Conservation (phyloP, 139 green algal genomes). For the Chlorella sp. region DNA sequence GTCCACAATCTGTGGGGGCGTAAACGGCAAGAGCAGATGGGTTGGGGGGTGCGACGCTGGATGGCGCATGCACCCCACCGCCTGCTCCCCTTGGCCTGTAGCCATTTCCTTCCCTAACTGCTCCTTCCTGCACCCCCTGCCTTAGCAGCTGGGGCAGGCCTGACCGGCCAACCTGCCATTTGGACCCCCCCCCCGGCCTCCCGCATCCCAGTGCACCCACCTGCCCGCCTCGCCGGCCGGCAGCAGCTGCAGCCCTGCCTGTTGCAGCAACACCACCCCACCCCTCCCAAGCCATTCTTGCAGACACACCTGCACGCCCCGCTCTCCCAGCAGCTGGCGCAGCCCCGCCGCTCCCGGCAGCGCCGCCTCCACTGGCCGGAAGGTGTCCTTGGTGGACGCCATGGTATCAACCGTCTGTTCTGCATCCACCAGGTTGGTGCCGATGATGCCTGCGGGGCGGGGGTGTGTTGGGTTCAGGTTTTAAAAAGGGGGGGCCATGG, state of each 20-base stretch:
- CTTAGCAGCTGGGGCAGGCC: neutral
- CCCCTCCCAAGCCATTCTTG: too few species aligned
- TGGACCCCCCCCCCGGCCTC: too few species aligned
- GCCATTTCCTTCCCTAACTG: neutral
- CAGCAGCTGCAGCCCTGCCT: neutral
- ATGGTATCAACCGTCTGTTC: constrained; percentile 80
- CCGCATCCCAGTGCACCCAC: too few species aligned
- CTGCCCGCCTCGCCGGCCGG: too few species aligned
- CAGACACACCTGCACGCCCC: constrained; percentile 32
- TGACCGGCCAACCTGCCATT: too few species aligned
- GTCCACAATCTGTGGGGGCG: constrained; percentile 3
- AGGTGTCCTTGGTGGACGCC: constrained; percentile 5
- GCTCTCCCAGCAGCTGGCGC: constrained; percentile 47
- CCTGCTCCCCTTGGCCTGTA: too few species aligned
- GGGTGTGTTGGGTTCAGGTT: neutral
- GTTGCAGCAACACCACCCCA: neutral
- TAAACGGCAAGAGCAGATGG: neutral
- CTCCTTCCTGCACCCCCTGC: neutral
- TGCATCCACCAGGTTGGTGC: constrained; percentile 86
- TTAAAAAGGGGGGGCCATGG: too few species aligned
- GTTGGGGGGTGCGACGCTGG: neutral
- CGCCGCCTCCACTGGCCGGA: neutral
- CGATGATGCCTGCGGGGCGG: constrained; percentile 81
- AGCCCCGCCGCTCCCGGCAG: constrained; percentile 37
- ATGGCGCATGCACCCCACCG: neutral